phyloP scores from a whole-genome alignment of 2,329 filamentous ascomycete species.

The Pseudogymnoascus sp. region DNA sequence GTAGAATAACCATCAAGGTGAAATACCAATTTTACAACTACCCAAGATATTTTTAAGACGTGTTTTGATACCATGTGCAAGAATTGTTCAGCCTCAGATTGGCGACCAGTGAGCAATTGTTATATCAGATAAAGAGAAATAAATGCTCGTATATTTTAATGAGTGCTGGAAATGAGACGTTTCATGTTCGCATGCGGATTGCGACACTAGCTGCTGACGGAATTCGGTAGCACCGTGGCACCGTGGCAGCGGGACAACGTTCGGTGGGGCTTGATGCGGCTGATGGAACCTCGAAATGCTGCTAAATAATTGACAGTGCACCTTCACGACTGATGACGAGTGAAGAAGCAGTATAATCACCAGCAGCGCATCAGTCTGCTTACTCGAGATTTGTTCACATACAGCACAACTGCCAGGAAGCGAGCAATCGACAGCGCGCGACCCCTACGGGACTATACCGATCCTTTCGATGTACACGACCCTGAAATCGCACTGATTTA shows the following conservation, averaged over 20 bases:
- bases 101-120: not conserved
- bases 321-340: not conserved
- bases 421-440: conserved; percentile 3
- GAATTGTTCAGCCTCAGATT: not conserved
- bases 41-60: not conserved
- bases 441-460: not conserved
- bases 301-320: not conserved
- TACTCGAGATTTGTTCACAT: not conserved
- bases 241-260: not conserved
- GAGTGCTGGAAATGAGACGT: not conserved
- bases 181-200: conserved; percentile 5
- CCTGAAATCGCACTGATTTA: not conserved
- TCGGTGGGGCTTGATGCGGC: not conserved
- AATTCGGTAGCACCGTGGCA: not conserved
- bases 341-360: not conserved
- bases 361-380: not conserved
- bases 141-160: not conserved
- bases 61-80: conserved; percentile 1
- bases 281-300: not conserved
- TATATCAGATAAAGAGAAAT: not conserved
- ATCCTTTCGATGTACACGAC: not conserved
- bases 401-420: not conserved
- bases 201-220: conserved; percentile 2
- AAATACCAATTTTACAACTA: not conserved
- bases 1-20: not conserved